Evolutionary conservation across 2,329 filamentous ascomycete genomes (phyloP).

Genomic region (Pseudogymnoascus sp.): DNA sequence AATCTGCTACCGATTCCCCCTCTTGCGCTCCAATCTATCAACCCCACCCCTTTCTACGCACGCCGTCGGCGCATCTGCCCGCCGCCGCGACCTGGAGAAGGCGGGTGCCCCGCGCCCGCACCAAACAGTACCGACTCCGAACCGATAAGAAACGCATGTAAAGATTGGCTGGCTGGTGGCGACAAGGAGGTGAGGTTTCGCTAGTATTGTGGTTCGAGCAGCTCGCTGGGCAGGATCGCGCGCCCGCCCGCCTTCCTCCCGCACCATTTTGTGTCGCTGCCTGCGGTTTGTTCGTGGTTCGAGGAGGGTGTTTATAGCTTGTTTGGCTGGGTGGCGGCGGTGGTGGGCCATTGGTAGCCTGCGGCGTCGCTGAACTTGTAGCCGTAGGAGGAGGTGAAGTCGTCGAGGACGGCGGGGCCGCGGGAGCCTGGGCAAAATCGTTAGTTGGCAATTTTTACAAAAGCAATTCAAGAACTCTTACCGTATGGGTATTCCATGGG

Average conservation of each 20-base stretch:
- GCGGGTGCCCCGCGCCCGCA: not conserved
- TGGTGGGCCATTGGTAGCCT: slow-evolving; percentile 90
- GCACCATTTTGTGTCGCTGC: not conserved
- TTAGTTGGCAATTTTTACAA: slow-evolving; percentile 9
- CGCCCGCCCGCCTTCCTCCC: not conserved
- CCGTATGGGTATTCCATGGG: slow-evolving; percentile 99
- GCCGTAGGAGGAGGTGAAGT: slow-evolving; percentile 95
- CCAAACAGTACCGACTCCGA: not conserved
- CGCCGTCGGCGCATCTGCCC: not conserved
- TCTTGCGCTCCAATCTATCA: not conserved
- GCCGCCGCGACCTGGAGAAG: not conserved
- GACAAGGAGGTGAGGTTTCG: not conserved
- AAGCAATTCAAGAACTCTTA: slow-evolving; percentile 38
- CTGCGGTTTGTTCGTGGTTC: not conserved
- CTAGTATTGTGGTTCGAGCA: not conserved
- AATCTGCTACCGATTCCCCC: not conserved
- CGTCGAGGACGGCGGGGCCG: slow-evolving; percentile 89
- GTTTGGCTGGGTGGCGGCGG: slow-evolving; percentile 61
- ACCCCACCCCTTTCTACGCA: not conserved
- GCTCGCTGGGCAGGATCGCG: not conserved
- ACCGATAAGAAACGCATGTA: not conserved
- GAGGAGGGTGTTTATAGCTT: slow-evolving; percentile 58
- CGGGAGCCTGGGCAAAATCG: slow-evolving; percentile 62
- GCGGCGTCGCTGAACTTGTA: slow-evolving; percentile 98
- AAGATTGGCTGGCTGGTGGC: not conserved